Conservation (phyloP, 805 yeast genomes). For the Barnettozyma pratensis region DNA sequence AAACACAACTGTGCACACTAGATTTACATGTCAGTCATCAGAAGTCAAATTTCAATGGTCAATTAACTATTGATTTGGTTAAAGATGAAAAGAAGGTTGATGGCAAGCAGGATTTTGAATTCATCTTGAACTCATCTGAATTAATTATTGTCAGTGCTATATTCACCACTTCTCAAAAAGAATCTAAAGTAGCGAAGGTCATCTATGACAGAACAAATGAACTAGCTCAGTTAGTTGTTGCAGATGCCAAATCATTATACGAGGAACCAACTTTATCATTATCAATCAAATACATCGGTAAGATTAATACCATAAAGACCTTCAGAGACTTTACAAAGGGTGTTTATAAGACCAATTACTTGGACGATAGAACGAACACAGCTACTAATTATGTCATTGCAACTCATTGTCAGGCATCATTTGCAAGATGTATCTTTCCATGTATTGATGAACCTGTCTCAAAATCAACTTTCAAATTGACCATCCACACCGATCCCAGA, state of each 20-base stretch:
- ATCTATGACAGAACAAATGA: slow-evolving; percentile 26
- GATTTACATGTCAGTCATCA: slow-evolving; percentile 34
- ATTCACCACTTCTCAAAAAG: slow-evolving; percentile 8
- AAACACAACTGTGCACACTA: slow-evolving; percentile 34
- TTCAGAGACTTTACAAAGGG: slow-evolving; percentile 57
- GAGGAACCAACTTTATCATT: slow-evolving; percentile 7
- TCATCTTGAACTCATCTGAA: slow-evolving; percentile 32
- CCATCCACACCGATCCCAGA: slow-evolving; percentile 37
- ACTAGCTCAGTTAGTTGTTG: slow-evolving; percentile 18
- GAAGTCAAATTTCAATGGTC: slow-evolving; percentile 45
- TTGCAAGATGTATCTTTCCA: slow-evolving; percentile 60
- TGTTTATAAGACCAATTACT: slow-evolving; percentile 61
- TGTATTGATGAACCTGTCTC: slow-evolving; percentile 59
- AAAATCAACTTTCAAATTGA: slow-evolving; percentile 47
- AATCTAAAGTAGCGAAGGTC: slow-evolving; percentile 34
- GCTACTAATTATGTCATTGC: slow-evolving; percentile 52
- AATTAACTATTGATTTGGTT: slow-evolving; percentile 25
- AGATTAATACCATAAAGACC: slow-evolving; percentile 26
- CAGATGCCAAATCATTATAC: slow-evolving; percentile 5
- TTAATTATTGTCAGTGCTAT: slow-evolving; percentile 24
- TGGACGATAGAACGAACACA: slow-evolving; percentile 42
- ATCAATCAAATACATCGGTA: slow-evolving; percentile 16
- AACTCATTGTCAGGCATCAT: slow-evolving; percentile 69
- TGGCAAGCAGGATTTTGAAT: slow-evolving; percentile 14
- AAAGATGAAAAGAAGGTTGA: slow-evolving; percentile 10